A percentile compares a stretch with the other conserved stretches of the same genome.
Conservation (phyloP, 2,329 filamentous ascomycete species). For the Trichoderma sp. region DNA sequence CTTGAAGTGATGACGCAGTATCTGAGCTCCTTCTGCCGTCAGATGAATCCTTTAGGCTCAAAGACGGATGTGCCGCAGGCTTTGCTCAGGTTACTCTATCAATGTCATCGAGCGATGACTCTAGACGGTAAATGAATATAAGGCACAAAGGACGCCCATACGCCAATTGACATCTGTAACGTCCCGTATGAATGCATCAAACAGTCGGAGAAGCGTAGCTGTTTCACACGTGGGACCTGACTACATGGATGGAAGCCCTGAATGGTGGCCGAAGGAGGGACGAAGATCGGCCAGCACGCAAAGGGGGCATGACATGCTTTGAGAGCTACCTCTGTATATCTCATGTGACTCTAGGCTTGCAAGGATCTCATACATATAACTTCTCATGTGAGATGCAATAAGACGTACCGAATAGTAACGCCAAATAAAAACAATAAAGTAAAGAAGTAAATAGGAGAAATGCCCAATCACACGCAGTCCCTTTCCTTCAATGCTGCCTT, state of each 20-base stretch:
- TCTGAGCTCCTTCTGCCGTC: not conserved
- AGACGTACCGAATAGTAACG: not conserved
- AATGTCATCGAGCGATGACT: too few species aligned
- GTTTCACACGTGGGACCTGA: slow-evolving; percentile 4
- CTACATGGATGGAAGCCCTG: not conserved
- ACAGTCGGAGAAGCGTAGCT: not conserved
- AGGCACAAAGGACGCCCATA: not conserved
- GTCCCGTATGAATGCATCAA: not conserved
- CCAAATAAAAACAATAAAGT: not conserved
- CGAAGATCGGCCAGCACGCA: not conserved
- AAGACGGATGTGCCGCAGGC: not conserved
- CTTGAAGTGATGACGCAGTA: not conserved
- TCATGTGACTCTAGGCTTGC: not conserved
- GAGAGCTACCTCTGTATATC: not conserved
- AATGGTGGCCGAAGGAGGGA: not conserved
- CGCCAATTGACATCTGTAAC: not conserved
- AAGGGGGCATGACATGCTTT: not conserved
- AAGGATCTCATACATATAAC: not conserved
- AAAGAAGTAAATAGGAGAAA: too few species aligned
- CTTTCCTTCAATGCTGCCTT: too few species aligned
- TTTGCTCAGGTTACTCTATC: too few species aligned
- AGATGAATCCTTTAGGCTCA: not conserved
- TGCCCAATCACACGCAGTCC: too few species aligned
- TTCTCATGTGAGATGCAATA: not conserved
- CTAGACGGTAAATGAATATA: not conserved